These are phyloP conservation scores for Ceriops decandra DNA, from an alignment of 345 rosid species.

Conservation along the genomic window DNA sequence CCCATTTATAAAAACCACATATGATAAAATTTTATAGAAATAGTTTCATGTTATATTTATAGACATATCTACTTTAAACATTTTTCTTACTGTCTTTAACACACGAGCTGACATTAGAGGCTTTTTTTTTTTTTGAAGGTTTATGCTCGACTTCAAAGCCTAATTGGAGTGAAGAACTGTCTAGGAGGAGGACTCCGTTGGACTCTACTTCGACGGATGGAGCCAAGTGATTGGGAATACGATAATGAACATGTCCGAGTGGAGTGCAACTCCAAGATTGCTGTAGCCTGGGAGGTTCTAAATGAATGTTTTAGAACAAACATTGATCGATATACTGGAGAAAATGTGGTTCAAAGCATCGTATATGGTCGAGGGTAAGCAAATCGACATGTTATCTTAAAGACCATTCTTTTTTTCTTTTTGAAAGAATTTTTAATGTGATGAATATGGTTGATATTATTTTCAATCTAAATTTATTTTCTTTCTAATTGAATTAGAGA, in stretches of 20 bases:
- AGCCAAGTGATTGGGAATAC: background rate
- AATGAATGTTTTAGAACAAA: conserved; percentile 15
- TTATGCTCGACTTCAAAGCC: background rate
- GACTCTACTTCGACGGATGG: conserved; percentile 14
- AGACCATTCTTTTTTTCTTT: too few species aligned
- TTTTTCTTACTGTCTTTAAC: too few species aligned
- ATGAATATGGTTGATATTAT: background rate
- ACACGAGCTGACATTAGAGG: too few species aligned
- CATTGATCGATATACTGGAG: background rate
- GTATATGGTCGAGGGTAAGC: conserved; percentile 1
- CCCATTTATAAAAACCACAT: too few species aligned
- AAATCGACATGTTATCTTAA: background rate
- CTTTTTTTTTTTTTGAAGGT: too few species aligned
- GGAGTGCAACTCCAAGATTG: conserved; percentile 11
- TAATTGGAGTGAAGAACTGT: conserved; percentile 10
- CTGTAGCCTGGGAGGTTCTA: conserved; percentile 14
- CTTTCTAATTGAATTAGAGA: too few species aligned
- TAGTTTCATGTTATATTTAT: too few species aligned
- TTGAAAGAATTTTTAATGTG: too few species aligned
- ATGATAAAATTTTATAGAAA: too few species aligned
- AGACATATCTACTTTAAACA: too few species aligned
- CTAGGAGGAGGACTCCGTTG: conserved; percentile 9
- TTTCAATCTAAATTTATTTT: too few species aligned
- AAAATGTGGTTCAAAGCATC: background rate
- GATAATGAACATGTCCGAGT: background rate